phyloP scores from a whole-genome alignment of 495 filamentous ascomycete species.

The Oleoguttula mirabilis region DNA sequence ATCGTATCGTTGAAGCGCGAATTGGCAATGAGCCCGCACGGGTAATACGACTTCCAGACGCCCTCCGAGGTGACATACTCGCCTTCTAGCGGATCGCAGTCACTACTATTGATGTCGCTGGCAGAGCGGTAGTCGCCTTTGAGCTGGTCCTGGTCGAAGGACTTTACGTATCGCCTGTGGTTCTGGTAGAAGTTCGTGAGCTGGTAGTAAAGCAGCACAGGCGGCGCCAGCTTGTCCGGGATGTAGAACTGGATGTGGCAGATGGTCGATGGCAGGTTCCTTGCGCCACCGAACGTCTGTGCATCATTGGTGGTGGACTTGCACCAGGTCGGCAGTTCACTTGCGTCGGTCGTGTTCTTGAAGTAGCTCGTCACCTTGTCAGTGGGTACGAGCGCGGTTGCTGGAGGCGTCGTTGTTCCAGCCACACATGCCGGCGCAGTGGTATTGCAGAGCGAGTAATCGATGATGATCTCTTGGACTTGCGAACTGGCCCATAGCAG shows the following conservation, averaged over 20 bases:
- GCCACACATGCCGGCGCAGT: constrained; percentile 33
- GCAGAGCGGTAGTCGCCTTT: constrained; percentile 55
- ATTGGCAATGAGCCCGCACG: constrained; percentile 92
- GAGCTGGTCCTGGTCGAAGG: constrained; percentile 71
- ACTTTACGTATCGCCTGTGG: constrained; percentile 89
- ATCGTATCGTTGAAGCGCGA: constrained; percentile 97
- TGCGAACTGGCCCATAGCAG: constrained; percentile 70
- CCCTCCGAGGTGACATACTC: constrained; percentile 18
- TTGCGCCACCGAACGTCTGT: constrained; percentile 11
- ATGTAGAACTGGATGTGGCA: constrained; percentile 70
- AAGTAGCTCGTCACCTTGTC: constrained; percentile 53
- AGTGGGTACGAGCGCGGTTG: constrained; percentile 35
- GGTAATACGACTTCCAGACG: constrained; percentile 70
- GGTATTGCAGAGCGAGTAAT: constrained; percentile 67
- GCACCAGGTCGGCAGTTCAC: constrained; percentile 31
- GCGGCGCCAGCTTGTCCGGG: constrained; percentile 62
- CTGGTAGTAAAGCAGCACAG: constrained; percentile 84
- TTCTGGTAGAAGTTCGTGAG: constrained; percentile 99
- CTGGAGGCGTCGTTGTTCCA: constrained; percentile 19
- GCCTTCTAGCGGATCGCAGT: constrained; percentile 62
- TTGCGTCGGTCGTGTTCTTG: constrained; percentile 35
- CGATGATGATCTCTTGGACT: constrained; percentile 79
- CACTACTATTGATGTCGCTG: constrained; percentile 47
- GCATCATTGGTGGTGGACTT: constrained; percentile 18
- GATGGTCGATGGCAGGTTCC: constrained; percentile 16